Evolutionary conservation across 257 asterid species (phyloP).

Genomic region (Linaria vulgaris): DNA sequence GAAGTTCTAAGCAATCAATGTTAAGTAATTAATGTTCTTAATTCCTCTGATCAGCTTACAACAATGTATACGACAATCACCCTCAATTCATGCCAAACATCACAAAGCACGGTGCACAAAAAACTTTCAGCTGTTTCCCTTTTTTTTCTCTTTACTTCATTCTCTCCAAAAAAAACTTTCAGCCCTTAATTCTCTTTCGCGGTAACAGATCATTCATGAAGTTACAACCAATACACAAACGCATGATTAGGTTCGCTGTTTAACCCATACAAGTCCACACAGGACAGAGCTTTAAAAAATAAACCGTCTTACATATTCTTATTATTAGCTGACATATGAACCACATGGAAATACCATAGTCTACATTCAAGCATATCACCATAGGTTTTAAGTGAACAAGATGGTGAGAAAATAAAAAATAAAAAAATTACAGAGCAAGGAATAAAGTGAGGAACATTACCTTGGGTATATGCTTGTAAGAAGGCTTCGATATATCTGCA

Average conservation of each 20-base stretch:
- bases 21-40: no score
- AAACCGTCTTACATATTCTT: slow-evolving; percentile 14
- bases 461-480: slow-evolving; percentile 94
- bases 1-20: no score
- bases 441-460: slow-evolving; percentile 36
- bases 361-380: not conserved
- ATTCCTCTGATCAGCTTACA: no score
- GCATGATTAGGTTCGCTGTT: slow-evolving; percentile 16
- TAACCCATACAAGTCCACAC: slow-evolving; percentile 3
- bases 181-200: slow-evolving; percentile 1
- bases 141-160: no score
- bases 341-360: slow-evolving; percentile 2
- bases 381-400: not conserved
- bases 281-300: not conserved
- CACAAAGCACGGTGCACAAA: no score
- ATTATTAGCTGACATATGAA: slow-evolving; percentile 2
- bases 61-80: no score
- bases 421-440: slow-evolving; percentile 13
- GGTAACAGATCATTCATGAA: slow-evolving; percentile 2
- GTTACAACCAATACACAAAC: slow-evolving; percentile 18
- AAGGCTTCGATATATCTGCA: slow-evolving; percentile 58
- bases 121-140: no score
- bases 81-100: no score
- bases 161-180: no score
- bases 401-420: slow-evolving; percentile 11